Base-by-base conservation (phyloP, 305 asterid species). In the Withania somnifera region DNA sequence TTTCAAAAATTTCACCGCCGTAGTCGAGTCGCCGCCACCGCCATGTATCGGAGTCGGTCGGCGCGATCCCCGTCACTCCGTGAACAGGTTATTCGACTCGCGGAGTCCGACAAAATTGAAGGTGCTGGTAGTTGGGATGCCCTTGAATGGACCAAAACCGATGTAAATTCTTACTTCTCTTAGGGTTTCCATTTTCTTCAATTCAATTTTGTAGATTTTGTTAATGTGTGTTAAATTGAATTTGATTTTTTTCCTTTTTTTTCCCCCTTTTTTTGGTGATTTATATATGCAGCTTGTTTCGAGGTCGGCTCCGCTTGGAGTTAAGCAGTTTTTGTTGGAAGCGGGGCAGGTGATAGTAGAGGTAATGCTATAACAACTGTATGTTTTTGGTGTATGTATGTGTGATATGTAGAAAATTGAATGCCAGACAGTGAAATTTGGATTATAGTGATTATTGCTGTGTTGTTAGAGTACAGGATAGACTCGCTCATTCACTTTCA, bases 91-190 rank as follows among this genome's bases (percentile, higher is more conserved):
- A 26, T 84, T 40, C 90, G 92, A 24, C 87, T 93, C 75, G 61
- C 90, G 40, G 98, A 94, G 83, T 85, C 94, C 19, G 97, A 92
- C 82, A 90, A 84, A 82, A 85, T 95, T 83, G 98, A 94, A 82
- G 96, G 95, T 82, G 85, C 95, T 71, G 93, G 96, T 82, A 89
- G 96, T 77, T 94, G 97, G 97, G 98, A 94, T 83, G 93, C 97
- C 88, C 79, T 95, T 83, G 98, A 95, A 88, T 95, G 99, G 98
- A 93, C 98, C 86, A 93, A 95, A 87, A 92, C 94, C 85, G 99
- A 94, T 76, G 99, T 94, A 81, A 81, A 81, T 85, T 83, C 86
- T 22, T 50, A 42, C 79, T 69, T 30, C 34, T 17, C 11, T 60
- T 82, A 45, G 68, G 19, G 6, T 63, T 38, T 78, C 24, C 85